These are phyloP conservation scores for Sonneratia caseolaris DNA, from an alignment of 345 rosid genomes.

Conservation along the genomic window DNA sequence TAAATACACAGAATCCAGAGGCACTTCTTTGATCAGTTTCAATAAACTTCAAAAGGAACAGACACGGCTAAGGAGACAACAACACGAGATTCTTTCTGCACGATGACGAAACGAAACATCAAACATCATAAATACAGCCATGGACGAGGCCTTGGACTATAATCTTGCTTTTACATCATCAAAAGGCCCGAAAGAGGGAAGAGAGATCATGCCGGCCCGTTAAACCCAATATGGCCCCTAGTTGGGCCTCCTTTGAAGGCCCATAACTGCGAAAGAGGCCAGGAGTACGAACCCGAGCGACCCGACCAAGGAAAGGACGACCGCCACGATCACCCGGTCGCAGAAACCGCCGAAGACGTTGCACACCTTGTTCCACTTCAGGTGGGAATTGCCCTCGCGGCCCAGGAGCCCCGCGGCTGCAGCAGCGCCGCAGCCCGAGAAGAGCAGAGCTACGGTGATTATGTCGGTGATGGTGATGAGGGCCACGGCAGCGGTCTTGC, in stretches of 20 bases:
- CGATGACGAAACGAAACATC: too few relatives aligned
- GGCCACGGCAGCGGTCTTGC: neutral
- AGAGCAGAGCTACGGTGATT: constrained; percentile 42
- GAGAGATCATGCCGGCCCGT: neutral
- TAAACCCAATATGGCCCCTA: neutral
- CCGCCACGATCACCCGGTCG: constrained; percentile 26
- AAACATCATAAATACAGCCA: too few relatives aligned
- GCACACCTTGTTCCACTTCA: constrained; percentile 56
- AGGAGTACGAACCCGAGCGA: constrained; percentile 25
- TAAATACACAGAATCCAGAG: too few relatives aligned
- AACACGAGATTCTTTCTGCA: too few relatives aligned
- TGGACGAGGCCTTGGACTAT: too few relatives aligned
- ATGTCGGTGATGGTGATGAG: constrained; percentile 29
- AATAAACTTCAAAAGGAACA: too few relatives aligned
- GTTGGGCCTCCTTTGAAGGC: neutral
- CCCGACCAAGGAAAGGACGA: constrained; percentile 30
- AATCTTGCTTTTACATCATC: too few relatives aligned
- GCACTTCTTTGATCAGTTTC: too few relatives aligned
- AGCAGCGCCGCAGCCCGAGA: constrained; percentile 51
- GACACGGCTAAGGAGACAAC: too few relatives aligned
- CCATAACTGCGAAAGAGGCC: neutral
- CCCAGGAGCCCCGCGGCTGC: constrained; percentile 49
- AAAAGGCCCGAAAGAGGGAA: too few relatives aligned
- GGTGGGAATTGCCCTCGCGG: constrained; percentile 50
- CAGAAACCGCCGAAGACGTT: constrained; percentile 47